These are phyloP conservation scores for Lepidium africanum DNA, from an alignment of 345 rosid species.

Conservation along the genomic window DNA sequence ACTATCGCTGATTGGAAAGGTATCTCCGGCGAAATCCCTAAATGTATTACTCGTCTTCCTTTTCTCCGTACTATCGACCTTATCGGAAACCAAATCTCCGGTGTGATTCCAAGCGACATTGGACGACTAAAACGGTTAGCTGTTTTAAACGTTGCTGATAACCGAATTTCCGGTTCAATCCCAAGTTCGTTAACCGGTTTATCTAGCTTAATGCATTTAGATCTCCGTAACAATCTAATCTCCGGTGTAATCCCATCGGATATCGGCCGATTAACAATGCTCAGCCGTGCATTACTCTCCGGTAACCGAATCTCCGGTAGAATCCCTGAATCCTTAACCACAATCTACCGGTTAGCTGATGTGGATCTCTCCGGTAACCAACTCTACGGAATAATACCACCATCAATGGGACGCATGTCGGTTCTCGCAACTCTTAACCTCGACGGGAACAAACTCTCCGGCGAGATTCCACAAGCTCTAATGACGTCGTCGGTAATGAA, in stretches of 20 bases:
- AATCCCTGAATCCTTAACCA: slow-evolving; percentile 52
- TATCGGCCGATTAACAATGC: slow-evolving; percentile 55
- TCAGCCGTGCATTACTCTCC: slow-evolving; percentile 69
- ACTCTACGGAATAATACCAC: slow-evolving; percentile 56
- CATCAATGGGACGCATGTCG: slow-evolving; percentile 65
- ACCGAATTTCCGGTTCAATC: slow-evolving; percentile 55
- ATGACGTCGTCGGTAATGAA: slow-evolving; percentile 50
- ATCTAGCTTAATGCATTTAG: slow-evolving; percentile 75
- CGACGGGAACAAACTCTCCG: slow-evolving; percentile 58
- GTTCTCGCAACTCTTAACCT: slow-evolving; percentile 77
- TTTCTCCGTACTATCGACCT: slow-evolving; percentile 68
- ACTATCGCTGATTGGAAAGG: slow-evolving; percentile 92
- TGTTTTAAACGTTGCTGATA: slow-evolving; percentile 75
- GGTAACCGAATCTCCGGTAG: slow-evolving; percentile 49
- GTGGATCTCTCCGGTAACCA: slow-evolving; percentile 65
- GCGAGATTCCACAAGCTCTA: slow-evolving; percentile 46
- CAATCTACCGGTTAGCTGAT: slow-evolving; percentile 76
- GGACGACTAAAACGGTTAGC: slow-evolving; percentile 57
- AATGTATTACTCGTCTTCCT: slow-evolving; percentile 50
- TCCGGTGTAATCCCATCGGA: slow-evolving; percentile 50
- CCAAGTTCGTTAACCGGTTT: slow-evolving; percentile 54
- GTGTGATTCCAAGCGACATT: slow-evolving; percentile 48
- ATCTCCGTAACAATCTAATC: slow-evolving; percentile 57
- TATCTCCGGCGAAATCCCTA: slow-evolving; percentile 68
- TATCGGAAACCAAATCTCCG: slow-evolving; percentile 66